Percentiles rank a stretch among this genome's conserved stretches.
Conservation (phyloP, 2,329 filamentous ascomycete genomes). For the Scytalidium lignicola region DNA sequence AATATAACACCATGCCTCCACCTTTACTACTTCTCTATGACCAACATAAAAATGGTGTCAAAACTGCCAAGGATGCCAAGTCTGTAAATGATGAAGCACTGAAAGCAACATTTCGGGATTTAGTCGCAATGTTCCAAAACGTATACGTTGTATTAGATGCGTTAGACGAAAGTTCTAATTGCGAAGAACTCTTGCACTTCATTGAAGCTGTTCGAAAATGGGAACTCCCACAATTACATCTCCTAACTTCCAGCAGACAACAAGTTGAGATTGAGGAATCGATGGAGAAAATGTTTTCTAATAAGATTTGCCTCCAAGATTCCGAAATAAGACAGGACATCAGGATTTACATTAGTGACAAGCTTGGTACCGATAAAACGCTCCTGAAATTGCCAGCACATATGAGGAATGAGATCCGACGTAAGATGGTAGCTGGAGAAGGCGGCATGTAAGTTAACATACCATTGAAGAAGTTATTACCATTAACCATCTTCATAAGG, state of each 20-base stretch:
- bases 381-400: conserved; percentile 21
- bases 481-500: conserved; percentile 13
- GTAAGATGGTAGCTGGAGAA: conserved; percentile 19
- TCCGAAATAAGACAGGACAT: conserved; percentile 22
- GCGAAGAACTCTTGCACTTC: conserved; percentile 21
- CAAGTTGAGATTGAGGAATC: conserved; percentile 27
- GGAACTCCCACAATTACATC: conserved; percentile 20
- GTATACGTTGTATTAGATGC: conserved; percentile 34
- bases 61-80: conserved; percentile 1
- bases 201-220: conserved; percentile 22
- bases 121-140: conserved; percentile 22
- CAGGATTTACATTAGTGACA: conserved; percentile 18
- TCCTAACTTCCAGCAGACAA: conserved; percentile 31
- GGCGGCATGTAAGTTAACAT: conserved; percentile 28
- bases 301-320: conserved; percentile 14
- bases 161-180: conserved; percentile 29
- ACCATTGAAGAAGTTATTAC: conserved; percentile 5
- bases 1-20: conserved; percentile 13
- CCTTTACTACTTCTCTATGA: conserved; percentile 12
- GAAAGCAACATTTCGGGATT: conserved; percentile 5
- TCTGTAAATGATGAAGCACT: conserved; percentile 11
- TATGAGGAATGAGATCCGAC: conserved; percentile 22
- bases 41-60: neutral
- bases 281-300: conserved; percentile 14
- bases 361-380: conserved; percentile 17